A percentile compares a stretch with the other conserved stretches of the same genome.
Conservation (phyloP, 2,329 filamentous ascomycete genomes). For the Stagonosporopsis chrysanthemi region DNA sequence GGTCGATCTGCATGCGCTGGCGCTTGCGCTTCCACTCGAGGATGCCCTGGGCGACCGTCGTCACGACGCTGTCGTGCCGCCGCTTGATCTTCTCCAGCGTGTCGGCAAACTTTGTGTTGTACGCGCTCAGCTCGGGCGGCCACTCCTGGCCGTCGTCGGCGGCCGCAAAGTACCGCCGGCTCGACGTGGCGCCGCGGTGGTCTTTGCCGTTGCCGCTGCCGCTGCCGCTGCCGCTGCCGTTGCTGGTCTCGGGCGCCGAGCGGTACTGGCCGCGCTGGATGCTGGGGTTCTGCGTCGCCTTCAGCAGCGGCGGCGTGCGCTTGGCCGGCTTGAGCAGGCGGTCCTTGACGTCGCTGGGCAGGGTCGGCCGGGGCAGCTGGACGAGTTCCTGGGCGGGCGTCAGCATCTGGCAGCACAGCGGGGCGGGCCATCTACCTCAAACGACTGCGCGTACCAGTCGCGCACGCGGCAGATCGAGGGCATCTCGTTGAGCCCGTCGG, state of each 20-base stretch:
- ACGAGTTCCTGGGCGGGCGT: slow-evolving; percentile 80
- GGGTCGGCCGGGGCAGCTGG: slow-evolving; percentile 76
- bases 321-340: slow-evolving; percentile 75
- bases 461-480: slow-evolving; percentile 93
- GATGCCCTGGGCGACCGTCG: slow-evolving; percentile 96
- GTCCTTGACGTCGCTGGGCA: slow-evolving; percentile 78
- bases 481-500: slow-evolving; percentile 97
- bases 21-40: slow-evolving; percentile 96
- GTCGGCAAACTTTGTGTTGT: slow-evolving; percentile 90
- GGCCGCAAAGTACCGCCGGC: slow-evolving; percentile 84
- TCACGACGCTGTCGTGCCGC: slow-evolving; percentile 95
- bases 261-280: slow-evolving; percentile 82
- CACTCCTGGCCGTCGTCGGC: slow-evolving; percentile 88
- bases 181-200: slow-evolving; percentile 54
- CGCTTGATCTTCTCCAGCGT: slow-evolving; percentile 93
- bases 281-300: slow-evolving; percentile 89
- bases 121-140: slow-evolving; percentile 92
- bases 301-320: slow-evolving; percentile 70
- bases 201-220: slow-evolving; percentile 59
- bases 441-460: slow-evolving; percentile 99
- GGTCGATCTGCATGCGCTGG: slow-evolving; percentile 97
- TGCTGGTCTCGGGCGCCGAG: slow-evolving; percentile 60
- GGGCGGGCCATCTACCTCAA: slow-evolving; percentile 73
- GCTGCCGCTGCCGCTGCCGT: slow-evolving; percentile 20
- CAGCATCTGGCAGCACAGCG: slow-evolving; percentile 17